Evolutionary conservation across 805 yeast species (phyloP), one percentile per base, ranked within the genome.

Genomic region (Saturnispora mendoncae): DNA sequence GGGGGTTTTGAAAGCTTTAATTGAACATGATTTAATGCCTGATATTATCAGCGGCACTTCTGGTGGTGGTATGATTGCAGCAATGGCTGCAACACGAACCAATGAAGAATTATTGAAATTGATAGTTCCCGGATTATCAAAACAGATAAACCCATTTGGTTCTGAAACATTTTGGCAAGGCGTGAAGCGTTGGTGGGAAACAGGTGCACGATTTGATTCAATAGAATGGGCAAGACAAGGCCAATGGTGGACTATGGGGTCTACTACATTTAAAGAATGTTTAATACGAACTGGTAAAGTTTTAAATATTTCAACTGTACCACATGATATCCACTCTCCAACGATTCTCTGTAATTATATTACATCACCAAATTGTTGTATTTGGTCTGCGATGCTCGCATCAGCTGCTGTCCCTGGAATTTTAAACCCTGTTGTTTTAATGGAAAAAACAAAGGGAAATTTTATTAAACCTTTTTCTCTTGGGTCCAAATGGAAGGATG

Each of bases 351-450:
- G 90, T 55, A 83, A 83, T 51, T 75, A 78, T 51, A 71, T 81
- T 44, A 83, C 92, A 0, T 74, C 88, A 13, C 92, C 92, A 9
- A 71, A 80, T 55, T 81, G 90, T 57, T 76, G 82, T 13, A 78
- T 84, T n/a, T 83, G 92, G 92, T 76, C 84, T 2, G 65, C 87
- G 0, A 61, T 83, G 43, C 61, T 83, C 31, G 92, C 92, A 0
- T 78, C 86, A 3, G 74, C 85, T 4, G 92, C 92, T 0, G 92
- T 84, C 6, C 94, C 94, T 0, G 92, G 92, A 0, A 79, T 83
- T 12, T 61, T 83, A 42, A 79, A 80, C 47, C 94, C 94, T 0
- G 88, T 83, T 17, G 86, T 80, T 13, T 60, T 83, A 41, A 80
- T 83, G 87, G 79, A 75, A 76, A 65, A 63, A 8, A 52, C 54